A percentile compares a stretch with the other conserved stretches of the same genome.
Evolutionary conservation across 768 basidiomycete genomes (phyloP).

Genomic region (Naganishia onofrii): DNA sequence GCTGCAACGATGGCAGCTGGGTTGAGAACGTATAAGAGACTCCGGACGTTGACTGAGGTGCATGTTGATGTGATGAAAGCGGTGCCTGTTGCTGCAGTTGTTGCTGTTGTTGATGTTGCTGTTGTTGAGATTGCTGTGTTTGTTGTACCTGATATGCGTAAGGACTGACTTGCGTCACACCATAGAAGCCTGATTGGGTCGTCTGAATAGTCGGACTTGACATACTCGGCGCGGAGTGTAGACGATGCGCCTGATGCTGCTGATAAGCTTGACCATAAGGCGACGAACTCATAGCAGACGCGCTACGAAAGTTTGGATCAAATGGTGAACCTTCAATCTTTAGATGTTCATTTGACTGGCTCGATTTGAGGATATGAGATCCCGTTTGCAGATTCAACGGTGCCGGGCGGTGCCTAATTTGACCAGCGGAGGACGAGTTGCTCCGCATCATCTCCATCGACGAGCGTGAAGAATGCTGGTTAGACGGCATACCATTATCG

Average conservation of each 20-base stretch:
- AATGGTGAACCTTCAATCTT: slow-evolving; percentile 11
- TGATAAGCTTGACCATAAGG: slow-evolving; percentile 4
- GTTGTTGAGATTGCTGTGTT: neutral
- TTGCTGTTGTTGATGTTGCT: neutral
- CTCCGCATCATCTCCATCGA: slow-evolving; percentile 4
- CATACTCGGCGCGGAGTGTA: slow-evolving; percentile 14
- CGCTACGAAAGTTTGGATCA: slow-evolving; percentile 10
- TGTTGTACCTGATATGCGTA: slow-evolving; percentile 7
- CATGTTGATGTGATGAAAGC: neutral
- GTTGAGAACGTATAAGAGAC: neutral
- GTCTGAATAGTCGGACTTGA: neutral
- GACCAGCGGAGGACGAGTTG: slow-evolving; percentile 1
- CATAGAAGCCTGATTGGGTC: neutral
- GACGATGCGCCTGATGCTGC: neutral
- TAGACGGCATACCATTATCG: neutral
- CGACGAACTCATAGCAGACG: slow-evolving; percentile 2
- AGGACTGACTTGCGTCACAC: neutral
- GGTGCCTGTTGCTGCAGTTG: neutral
- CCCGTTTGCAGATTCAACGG: slow-evolving; percentile 5
- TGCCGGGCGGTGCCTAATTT: slow-evolving; percentile 11
- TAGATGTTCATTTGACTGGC: slow-evolving; percentile 2
- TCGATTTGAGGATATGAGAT: neutral
- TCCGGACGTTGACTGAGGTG: neutral
- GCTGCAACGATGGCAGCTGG: neutral
- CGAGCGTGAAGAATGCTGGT: neutral